Evolutionary conservation across 2,329 filamentous ascomycete genomes (phyloP).

Genomic region (Botryotinia convoluta): DNA sequence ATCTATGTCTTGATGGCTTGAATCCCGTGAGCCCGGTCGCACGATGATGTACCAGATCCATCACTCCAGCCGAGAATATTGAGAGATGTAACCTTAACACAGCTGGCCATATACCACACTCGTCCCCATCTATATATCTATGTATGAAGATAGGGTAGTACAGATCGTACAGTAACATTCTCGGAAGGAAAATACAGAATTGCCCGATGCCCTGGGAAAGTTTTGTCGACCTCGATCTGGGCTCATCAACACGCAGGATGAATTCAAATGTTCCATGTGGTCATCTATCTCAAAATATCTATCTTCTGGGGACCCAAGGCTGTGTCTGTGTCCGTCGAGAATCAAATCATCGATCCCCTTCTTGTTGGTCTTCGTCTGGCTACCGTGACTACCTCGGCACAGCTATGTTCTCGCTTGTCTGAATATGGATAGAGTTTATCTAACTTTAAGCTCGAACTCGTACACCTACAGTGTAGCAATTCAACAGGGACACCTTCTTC

Average conservation of each 20-base stretch:
- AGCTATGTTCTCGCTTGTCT: background rate
- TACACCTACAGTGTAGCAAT: background rate
- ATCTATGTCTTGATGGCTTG: background rate
- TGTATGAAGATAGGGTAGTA: background rate
- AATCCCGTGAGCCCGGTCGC: background rate
- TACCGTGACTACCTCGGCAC: background rate
- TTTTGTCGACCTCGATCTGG: background rate
- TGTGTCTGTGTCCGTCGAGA: background rate
- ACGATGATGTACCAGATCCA: background rate
- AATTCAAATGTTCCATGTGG: background rate
- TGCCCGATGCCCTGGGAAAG: background rate
- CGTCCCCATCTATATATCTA: background rate
- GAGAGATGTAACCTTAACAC: background rate
- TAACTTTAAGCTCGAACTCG: background rate
- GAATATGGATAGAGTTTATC: background rate
- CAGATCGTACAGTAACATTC: background rate
- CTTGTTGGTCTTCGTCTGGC: background rate
- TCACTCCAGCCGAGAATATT: background rate
- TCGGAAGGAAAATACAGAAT: background rate
- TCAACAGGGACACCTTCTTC: too few relatives aligned
- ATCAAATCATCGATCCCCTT: background rate
- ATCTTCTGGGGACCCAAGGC: background rate
- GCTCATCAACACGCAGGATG: background rate
- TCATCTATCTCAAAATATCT: background rate
- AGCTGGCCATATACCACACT: background rate